Evolutionary conservation across 306 rosid genomes (phyloP), one percentile per base, ranked within the genome.

Genomic region (Corylus heterophylla): DNA sequence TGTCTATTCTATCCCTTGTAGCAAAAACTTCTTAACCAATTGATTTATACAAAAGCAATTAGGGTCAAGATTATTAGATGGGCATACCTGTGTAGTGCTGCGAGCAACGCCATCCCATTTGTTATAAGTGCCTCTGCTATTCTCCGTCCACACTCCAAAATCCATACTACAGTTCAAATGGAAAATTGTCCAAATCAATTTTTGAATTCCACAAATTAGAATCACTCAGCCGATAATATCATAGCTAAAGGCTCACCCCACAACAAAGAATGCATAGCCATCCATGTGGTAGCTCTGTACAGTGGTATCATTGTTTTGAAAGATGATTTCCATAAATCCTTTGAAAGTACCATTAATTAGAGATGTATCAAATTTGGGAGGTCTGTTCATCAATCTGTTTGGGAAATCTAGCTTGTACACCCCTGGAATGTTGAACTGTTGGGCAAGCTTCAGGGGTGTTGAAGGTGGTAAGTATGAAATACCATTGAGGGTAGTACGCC

Each of bases 101-200:
- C 96, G 96, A 83, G 96, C 94, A 72, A 93, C 97, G 0, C 90
- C 91, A 76, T 93, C 96, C 94, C 92, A 87, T 84, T 93, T 93
- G 90, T 91, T 90, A 80, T 89, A 93, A 71, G 88, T 84, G 80
- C 87, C 81, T 85, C 94, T 84, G 92, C 97, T 93, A 87, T 88
- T 90, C 73, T 93, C 96, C 58, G 94, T 87, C 97, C 97, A 93
- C 31, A 88, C 84, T 84, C 97, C 97, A 48, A 88, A 81, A 85
- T 93, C 97, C 97, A 93, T 90, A 78, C 96, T 93, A 71, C 92
- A 89, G 49, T n/a, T 39, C 83, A 77, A 76, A 87, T 35, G 51
- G 31, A 51, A 81, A 84, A 84, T 29, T n/a, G 20, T 56, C 75
- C 31, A 18, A 31, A 71, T 14, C 56, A 78, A 59, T 52, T 85